Percentiles rank a stretch among this genome's conserved stretches.
phyloP scores from a whole-genome alignment of 176 grass and related monocot genomes.

The maize (Zea mays) region Zm-B73-REFERENCE-NAM-5.0 NC_050097.1:62115501-62116000 shows the following conservation, averaged over 20 bases:
- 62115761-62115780: conserved; percentile 37
- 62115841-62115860: no score
- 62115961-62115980: no score
- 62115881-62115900: no score
- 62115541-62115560: conserved; percentile 51
- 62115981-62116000: no score
- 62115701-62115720: conserved; percentile 41
- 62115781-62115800: not conserved
- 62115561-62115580: conserved; percentile 52
- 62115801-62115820: not conserved
- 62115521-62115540: not conserved
- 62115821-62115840: no score
- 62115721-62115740: conserved; percentile 48
- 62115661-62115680: conserved; percentile 54
- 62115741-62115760: conserved; percentile 19
- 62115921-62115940: no score
- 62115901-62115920: no score
- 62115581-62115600: not conserved
- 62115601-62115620: conserved; percentile 21
- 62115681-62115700: conserved; percentile 29
- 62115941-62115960: no score
- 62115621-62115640: conserved; percentile 26
- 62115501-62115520: not conserved
- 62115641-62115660: conserved; percentile 16
- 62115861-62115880: no score